Conservation (phyloP, 176 grass and related monocot species). For the Aegilops tauschii region DNA sequence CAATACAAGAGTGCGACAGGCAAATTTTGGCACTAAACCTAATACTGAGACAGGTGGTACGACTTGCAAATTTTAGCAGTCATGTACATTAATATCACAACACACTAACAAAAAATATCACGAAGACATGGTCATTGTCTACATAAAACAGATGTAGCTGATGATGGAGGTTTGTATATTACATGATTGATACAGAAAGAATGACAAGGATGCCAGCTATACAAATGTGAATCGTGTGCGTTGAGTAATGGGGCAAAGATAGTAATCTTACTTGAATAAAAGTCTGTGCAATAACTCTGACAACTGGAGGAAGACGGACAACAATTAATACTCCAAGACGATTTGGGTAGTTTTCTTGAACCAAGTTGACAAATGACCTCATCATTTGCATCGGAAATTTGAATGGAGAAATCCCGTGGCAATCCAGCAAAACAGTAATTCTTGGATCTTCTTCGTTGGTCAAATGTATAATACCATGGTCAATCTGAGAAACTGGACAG, state of each 20-base stretch:
- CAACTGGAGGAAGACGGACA: constrained; percentile 89
- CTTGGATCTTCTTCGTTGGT: constrained; percentile 70
- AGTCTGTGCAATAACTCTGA: constrained; percentile 95
- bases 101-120: not conserved
- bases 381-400: constrained; percentile 97
- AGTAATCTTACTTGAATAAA: constrained; percentile 76
- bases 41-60: not conserved
- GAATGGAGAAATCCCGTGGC: constrained; percentile 86
- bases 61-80: not conserved
- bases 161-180: not conserved
- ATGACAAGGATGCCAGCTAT: not conserved
- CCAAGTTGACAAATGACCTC: constrained; percentile 74
- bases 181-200: not conserved
- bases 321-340: constrained; percentile 73
- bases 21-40: not conserved
- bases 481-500: constrained; percentile 88
- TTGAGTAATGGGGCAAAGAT: not conserved
- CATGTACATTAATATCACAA: not conserved
- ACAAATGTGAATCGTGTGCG: not conserved
- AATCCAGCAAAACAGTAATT: constrained; percentile 91
- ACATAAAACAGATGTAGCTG: not conserved
- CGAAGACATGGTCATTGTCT: not conserved
- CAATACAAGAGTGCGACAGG: not conserved
- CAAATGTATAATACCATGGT: constrained; percentile 74
- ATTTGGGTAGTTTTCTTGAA: constrained; percentile 93